Evolutionary conservation across 75 land plant species (phyloP), one percentile per base, ranked within the genome.

Genomic region (Cupressus sempervirens): DNA sequence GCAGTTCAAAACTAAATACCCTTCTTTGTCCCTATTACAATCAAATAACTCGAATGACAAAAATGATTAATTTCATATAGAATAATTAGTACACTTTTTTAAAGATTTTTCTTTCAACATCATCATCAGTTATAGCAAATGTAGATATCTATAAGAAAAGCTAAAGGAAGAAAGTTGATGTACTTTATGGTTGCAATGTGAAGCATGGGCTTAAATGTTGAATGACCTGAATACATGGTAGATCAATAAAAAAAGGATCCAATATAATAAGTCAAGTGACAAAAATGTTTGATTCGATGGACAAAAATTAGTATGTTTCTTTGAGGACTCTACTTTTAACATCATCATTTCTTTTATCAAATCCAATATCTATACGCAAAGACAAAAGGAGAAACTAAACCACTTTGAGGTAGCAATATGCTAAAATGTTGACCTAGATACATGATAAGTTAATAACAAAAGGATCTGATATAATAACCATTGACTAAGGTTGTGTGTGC

Each of bases 381-480:
- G 79, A 9, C 38, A 76, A 23, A 11, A 7, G 41, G 9, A 76
- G 23, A 9, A 16, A 76, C 1, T 0, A 7, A 12, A 9, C 23
- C 3, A 18, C 41, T 38, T 36, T 38, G 79, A 38, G 45, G 41
- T 20, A 16, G 45, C 38, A 40, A n/a, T 30, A 38, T 36, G 38
- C 79, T 18, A 76, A 76, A 36, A 23, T 38, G 79, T 36, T 18
- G 45, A 76, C 18, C 26, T 76, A 0, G 16, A 36, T 76, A 76
- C 26, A 76, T 76, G 43, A 76, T 76, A 76, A 76, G 38, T 36
- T 76, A 40, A 38, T 76, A 35, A 76, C 43, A 76, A 40, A 76
- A 7, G 41, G 79, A 76, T 16, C 26, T 40, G 38, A 76, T 38
- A 76, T 76, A 76, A 76, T 76, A 38, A 38, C 18, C n/a, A 18